Conservation (phyloP, 306 rosid genomes). For the Purshia tridentata region DNA sequence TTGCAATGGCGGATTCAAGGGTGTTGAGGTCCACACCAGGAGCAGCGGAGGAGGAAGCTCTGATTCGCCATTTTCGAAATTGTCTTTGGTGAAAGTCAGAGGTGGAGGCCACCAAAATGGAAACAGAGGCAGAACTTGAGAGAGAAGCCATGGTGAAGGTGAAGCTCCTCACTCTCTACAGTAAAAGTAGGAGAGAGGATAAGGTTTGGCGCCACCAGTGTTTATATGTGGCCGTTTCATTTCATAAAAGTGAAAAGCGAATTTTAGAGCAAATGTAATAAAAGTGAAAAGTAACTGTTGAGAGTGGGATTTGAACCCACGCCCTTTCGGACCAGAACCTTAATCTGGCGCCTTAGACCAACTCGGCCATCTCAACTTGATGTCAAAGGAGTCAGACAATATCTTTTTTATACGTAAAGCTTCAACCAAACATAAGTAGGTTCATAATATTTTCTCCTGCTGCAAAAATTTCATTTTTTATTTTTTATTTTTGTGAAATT, state of each 20-base stretch:
- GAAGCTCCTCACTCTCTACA: too few relatives aligned
- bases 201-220: slow-evolving; percentile 34
- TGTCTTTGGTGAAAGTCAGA: slow-evolving; percentile 14
- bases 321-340: slow-evolving; percentile 39
- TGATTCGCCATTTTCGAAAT: slow-evolving; percentile 28
- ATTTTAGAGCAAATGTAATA: not conserved
- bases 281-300: not conserved
- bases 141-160: slow-evolving; percentile 26
- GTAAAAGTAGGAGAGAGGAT: too few relatives aligned
- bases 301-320: slow-evolving; percentile 49
- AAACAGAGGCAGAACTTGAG: slow-evolving; percentile 15
- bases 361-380: slow-evolving; percentile 35
- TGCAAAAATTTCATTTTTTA: too few relatives aligned
- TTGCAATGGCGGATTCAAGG: slow-evolving; percentile 72
- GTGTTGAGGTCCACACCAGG: slow-evolving; percentile 72
- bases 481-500: too few relatives aligned
- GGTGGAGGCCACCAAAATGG: not conserved
- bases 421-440: too few relatives aligned
- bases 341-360: slow-evolving; percentile 34
- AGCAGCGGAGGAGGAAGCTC: slow-evolving; percentile 69
- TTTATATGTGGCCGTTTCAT: too few relatives aligned
- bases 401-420: too few relatives aligned
- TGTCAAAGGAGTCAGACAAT: not conserved
- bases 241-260: too few relatives aligned
- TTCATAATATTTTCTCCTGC: too few relatives aligned